These are phyloP conservation scores for Boletus vinaceobasis DNA, from an alignment of 768 basidiomycete genomes.

Conservation along the genomic window DNA sequence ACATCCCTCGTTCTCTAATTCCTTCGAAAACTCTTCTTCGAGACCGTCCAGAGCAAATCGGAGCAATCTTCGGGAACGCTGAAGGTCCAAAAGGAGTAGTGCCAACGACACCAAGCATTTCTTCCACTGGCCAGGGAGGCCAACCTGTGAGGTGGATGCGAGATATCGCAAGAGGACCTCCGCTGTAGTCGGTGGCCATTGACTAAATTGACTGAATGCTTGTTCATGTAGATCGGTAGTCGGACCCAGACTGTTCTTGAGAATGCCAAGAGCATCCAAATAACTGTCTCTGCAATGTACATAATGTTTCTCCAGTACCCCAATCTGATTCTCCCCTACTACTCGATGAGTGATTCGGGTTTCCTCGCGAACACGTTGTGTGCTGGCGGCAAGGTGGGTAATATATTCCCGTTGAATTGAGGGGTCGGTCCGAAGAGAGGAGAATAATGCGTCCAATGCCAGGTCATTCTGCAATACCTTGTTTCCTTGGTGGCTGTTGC, in stretches of 20 bases:
- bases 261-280: neutral
- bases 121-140: conserved; percentile 25
- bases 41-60: conserved; percentile 13
- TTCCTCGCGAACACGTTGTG: neutral
- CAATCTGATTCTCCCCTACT: neutral
- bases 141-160: neutral
- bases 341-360: neutral
- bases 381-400: neutral
- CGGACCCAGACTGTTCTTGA: conserved; percentile 13
- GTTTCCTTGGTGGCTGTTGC: neutral
- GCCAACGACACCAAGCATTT: conserved; percentile 27
- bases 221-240: neutral
- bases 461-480: neutral
- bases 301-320: neutral
- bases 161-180: neutral
- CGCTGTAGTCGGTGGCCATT: conserved; percentile 32
- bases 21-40: conserved; percentile 30
- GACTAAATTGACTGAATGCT: conserved; percentile 1
- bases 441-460: neutral
- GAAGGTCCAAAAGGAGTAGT: conserved; percentile 28
- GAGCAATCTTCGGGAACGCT: conserved; percentile 35
- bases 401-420: conserved; percentile 16
- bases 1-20: conserved; percentile 18
- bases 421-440: neutral
- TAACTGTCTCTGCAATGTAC: neutral